Conservation (phyloP, 352 stramenopile genomes). For the Phytophthora litchii region DNA sequence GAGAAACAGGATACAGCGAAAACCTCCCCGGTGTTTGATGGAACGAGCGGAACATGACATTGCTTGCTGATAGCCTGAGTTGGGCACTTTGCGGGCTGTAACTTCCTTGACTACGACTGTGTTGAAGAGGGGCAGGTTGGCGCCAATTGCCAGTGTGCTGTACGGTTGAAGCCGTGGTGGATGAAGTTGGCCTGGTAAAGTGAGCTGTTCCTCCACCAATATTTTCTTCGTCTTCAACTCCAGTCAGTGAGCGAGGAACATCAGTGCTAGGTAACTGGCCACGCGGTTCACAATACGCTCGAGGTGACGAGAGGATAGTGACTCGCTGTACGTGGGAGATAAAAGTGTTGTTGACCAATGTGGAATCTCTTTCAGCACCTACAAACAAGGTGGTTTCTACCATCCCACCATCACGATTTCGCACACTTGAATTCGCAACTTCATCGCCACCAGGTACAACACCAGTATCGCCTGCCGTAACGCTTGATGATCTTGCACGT, state of each 20-base stretch:
- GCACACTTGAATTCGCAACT: slow-evolving; percentile 30
- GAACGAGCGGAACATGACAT: slow-evolving; percentile 30
- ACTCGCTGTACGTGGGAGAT: slow-evolving; percentile 54
- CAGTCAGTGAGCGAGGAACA: slow-evolving; percentile 21
- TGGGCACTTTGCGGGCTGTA: slow-evolving; percentile 8
- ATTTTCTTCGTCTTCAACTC: slow-evolving; percentile 5
- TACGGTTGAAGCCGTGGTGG: slow-evolving; percentile 16
- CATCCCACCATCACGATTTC: slow-evolving; percentile 17
- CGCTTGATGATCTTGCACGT: slow-evolving; percentile 29
- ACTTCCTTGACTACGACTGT: slow-evolving; percentile 33
- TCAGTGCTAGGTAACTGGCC: neutral
- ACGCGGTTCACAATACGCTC: slow-evolving; percentile 50
- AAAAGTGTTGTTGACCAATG: slow-evolving; percentile 49
- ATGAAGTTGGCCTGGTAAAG: slow-evolving; percentile 29
- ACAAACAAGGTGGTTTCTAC: slow-evolving; percentile 54
- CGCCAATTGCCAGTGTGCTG: slow-evolving; percentile 18
- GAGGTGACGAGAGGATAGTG: slow-evolving; percentile 49
- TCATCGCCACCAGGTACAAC: slow-evolving; percentile 22
- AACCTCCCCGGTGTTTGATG: slow-evolving; percentile 40
- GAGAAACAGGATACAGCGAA: slow-evolving; percentile 72
- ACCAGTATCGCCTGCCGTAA: slow-evolving; percentile 14
- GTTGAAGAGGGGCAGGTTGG: slow-evolving; percentile 20
- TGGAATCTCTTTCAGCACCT: slow-evolving; percentile 56
- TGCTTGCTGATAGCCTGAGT: slow-evolving; percentile 19
- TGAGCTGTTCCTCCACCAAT: neutral